Evolutionary conservation across 2,329 filamentous ascomycete genomes (phyloP), one percentile per base, ranked within the genome.

Genomic region (Paracoccidioides lutzii): DNA sequence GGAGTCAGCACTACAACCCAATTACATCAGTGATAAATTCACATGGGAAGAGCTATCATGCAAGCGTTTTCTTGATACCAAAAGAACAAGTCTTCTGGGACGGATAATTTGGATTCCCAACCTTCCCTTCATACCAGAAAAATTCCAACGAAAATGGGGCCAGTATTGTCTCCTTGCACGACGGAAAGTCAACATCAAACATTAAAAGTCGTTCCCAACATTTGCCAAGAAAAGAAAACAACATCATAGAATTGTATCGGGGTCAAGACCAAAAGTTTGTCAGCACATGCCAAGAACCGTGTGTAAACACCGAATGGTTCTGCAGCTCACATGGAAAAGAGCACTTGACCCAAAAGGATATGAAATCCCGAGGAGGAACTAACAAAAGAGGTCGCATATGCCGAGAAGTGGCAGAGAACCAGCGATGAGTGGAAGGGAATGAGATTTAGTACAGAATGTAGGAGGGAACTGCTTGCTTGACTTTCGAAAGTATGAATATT

Each of bases 21-120:
- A 90, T 64, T 95, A 93, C 65, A 75, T 89, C 15, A 76, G 82
- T 2, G 85, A 96, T 62, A 72, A 74, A 37, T 73, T 82, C n/a
- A 79, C 80, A 14, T 98, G 93, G 93, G 83, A 94, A 53, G 72
- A 79, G 46, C 73, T 95, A 15, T 77, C 81, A 55, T 97, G 93
- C 66, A 74, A 83, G 60, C 78, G 78, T 0, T 97, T 97, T 69
- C 76, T 98, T 10, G 93, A 98, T 68, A 80, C 86, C 0, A 81
- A 80, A 4, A 80, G 78, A 56, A 97, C 91, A 0, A 78, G 83
- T 45, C 71, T 87, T 9, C 60, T 96, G 4, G 86, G 86, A 2
- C 81, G 93, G 58, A 79, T 88, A 7, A 71, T 95, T 49, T 97
- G 89, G 88, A 68, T 95, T 40, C 93, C 93, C 2, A 79, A 89